A percentile compares a stretch with the other conserved stretches of the same genome.
Evolutionary conservation across 768 basidiomycete genomes (phyloP).

Genomic region (Cytidiella melzeri): DNA sequence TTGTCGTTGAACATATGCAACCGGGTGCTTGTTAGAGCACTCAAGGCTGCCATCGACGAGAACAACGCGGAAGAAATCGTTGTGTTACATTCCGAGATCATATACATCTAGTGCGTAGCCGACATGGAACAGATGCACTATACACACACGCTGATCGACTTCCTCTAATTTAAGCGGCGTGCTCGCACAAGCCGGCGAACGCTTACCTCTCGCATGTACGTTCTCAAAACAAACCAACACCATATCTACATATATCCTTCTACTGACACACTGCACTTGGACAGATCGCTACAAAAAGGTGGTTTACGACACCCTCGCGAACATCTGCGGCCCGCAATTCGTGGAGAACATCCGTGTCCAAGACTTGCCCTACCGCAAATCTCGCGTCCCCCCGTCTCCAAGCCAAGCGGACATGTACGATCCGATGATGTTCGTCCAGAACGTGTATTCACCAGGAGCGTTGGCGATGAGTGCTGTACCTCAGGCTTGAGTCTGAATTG

Average conservation of each 20-base stretch:
- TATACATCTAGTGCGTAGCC: conserved; percentile 54
- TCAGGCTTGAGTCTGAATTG: background rate
- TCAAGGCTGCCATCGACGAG: conserved; percentile 55
- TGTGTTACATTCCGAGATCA: conserved; percentile 55
- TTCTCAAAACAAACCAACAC: conserved; percentile 9
- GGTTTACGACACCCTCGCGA: conserved; percentile 36
- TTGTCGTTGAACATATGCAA: conserved; percentile 58
- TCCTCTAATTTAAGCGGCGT: conserved; percentile 37
- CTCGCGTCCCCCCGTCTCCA: background rate
- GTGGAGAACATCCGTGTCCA: conserved; percentile 5
- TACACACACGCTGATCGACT: background rate
- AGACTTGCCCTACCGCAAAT: background rate
- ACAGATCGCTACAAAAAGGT: conserved; percentile 49
- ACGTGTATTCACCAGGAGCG: background rate
- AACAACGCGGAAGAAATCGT: conserved; percentile 51
- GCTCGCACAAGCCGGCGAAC: conserved; percentile 56
- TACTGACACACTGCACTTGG: background rate
- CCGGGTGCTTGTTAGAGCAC: conserved; percentile 58
- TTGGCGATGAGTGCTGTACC: conserved; percentile 8
- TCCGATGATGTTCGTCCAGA: background rate
- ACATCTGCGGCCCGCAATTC: conserved; percentile 21
- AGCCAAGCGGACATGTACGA: background rate
- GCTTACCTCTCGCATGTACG: conserved; percentile 57
- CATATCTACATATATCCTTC: background rate
- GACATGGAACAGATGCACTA: background rate